Percentiles rank a stretch among this genome's conserved stretches.
Evolutionary conservation across 2,329 filamentous ascomycete species (phyloP).

Genomic region (Zasmidium angulare): DNA sequence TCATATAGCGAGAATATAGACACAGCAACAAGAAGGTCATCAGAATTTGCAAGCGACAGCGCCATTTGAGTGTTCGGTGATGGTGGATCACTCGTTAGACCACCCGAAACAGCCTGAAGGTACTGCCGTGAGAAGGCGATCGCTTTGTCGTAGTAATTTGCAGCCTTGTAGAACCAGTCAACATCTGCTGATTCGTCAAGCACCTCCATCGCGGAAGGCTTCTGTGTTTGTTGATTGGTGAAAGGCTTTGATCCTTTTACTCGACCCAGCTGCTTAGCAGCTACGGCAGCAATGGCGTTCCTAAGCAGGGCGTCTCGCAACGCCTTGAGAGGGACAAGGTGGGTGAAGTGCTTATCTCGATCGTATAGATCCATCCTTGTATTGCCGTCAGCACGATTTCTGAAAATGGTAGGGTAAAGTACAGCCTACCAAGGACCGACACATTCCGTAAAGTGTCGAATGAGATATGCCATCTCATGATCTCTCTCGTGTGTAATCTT

Average conservation of each 20-base stretch:
- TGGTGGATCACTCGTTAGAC: constrained; percentile 21
- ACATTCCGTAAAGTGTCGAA: constrained; percentile 61
- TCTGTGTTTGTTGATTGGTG: constrained; percentile 48
- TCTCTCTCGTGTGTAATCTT: constrained; percentile 42
- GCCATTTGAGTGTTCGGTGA: constrained; percentile 23
- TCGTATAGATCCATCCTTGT: constrained; percentile 55
- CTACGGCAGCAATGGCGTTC: constrained; percentile 60
- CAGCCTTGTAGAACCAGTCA: constrained; percentile 61
- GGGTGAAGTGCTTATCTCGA: constrained; percentile 59
- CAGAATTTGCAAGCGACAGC: constrained; percentile 45
- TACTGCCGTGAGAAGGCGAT: constrained; percentile 49
- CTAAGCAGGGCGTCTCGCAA: constrained; percentile 50
- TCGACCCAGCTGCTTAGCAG: constrained; percentile 60
- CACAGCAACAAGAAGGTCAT: constrained; percentile 63
- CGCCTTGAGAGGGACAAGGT: constrained; percentile 59
- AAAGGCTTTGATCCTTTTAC: constrained; percentile 54
- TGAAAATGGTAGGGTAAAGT: background rate
- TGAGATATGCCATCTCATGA: constrained; percentile 59
- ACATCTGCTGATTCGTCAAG: constrained; percentile 50
- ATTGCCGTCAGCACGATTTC: background rate
- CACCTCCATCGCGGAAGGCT: constrained; percentile 53
- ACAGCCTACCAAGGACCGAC: constrained; percentile 54
- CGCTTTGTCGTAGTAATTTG: constrained; percentile 58
- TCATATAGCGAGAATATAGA: constrained; percentile 68
- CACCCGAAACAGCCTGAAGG: constrained; percentile 38